Evolutionary conservation across 148 eudicot genomes (phyloP), one percentile per base, ranked within the genome.

Genomic region (Heliosperma pusillum): DNA sequence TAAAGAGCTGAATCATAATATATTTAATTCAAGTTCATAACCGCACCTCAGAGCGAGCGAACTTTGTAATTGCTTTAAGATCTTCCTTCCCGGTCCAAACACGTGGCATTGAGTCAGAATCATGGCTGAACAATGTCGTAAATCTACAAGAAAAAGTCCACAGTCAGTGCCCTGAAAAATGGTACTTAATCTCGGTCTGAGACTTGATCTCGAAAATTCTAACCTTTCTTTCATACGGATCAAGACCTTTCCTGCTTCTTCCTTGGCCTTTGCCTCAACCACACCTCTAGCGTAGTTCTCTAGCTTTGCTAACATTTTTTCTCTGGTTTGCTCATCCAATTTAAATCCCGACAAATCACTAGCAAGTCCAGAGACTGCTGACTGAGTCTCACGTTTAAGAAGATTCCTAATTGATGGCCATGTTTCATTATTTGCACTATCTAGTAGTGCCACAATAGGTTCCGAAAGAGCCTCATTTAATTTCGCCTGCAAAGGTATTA

Each of bases 21-120:
- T 2, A 20, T 42, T 67, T 36, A 7, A 5, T 76, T 40, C 40
- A 76, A 22, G 8, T 69, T 61, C 24, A 17, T 55, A 69, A 10
- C 75, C 88, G 76, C 91, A 95, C 98, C 78, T 92, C 78, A 78
- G 92, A 84, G 70, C 99, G 96, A 79, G 99, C 97, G 70, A 82
- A 70, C 84, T 89, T 90, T 60, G 99, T 95, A 67, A 95, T 92
- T 69, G 92, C 88, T 74, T 89, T 85, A 71, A 95, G 89, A 76
- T 95, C 99, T 85, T 95, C 99, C 63, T 89, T 92, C 29, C 97
- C 99, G 29, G 90, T 90, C 99, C 99, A 95, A 76, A 94, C 84
- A 21, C 99, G 93, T 40, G 99, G 97, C 99, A 95, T 90, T 67
- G 99, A 94, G 79, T 95, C 99, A 58, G 90, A 79, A 74, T 92